These are phyloP conservation scores for Saturnispora serradocipensis DNA, from an alignment of 805 yeast species.

Conservation along the genomic window DNA sequence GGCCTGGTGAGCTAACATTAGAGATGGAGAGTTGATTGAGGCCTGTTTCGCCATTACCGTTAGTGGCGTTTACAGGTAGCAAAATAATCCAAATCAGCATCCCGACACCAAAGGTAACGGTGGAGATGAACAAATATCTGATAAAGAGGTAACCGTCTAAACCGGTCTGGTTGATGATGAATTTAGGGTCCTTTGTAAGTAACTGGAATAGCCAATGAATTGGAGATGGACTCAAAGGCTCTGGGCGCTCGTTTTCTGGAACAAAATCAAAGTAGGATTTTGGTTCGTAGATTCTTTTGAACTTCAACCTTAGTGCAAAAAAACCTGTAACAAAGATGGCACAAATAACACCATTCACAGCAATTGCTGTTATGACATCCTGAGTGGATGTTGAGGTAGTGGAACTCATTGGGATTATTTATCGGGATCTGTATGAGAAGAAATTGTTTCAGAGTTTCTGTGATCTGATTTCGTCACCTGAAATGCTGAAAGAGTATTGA, in stretches of 20 bases:
- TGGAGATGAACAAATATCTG: slow-evolving; percentile 59
- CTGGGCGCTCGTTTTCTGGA: slow-evolving; percentile 55
- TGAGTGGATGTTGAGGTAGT: slow-evolving; percentile 47
- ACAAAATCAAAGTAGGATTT: slow-evolving; percentile 56
- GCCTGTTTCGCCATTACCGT: slow-evolving; percentile 55
- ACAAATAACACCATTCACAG: slow-evolving; percentile 59
- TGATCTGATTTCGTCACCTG: not conserved
- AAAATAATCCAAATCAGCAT: slow-evolving; percentile 55
- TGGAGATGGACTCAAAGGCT: slow-evolving; percentile 61
- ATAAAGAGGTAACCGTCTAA: slow-evolving; percentile 90
- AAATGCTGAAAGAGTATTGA: not conserved
- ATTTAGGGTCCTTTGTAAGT: slow-evolving; percentile 57
- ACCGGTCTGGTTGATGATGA: slow-evolving; percentile 79
- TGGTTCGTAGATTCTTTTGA: slow-evolving; percentile 76
- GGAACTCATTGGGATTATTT: not conserved
- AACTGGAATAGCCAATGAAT: slow-evolving; percentile 63
- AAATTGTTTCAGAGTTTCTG: not conserved
- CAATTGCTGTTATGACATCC: slow-evolving; percentile 63
- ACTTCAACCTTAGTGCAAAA: slow-evolving; percentile 53
- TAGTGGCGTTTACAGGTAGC: slow-evolving; percentile 74
- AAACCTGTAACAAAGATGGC: slow-evolving; percentile 53
- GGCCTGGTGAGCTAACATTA: slow-evolving; percentile 48
- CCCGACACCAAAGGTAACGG: slow-evolving; percentile 46
- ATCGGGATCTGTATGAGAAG: not conserved
- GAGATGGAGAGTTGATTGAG: slow-evolving; percentile 71